phyloP scores from a whole-genome alignment of 2,329 filamentous ascomycete genomes.

The Paraphaeosphaeria minitans region DNA sequence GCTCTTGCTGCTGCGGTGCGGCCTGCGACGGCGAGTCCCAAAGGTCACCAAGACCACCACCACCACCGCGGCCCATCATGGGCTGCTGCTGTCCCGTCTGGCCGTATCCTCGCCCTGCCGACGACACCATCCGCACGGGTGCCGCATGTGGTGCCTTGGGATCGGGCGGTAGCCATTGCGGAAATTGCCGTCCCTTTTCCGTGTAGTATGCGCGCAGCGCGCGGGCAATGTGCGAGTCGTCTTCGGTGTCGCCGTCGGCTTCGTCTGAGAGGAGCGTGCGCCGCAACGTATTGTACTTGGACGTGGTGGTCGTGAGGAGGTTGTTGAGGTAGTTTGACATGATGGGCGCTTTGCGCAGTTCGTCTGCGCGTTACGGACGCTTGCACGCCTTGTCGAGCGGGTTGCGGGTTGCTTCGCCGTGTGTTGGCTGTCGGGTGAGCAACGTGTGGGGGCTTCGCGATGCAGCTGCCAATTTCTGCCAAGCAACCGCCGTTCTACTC shows the following conservation, averaged over 20 bases:
- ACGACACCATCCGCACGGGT: conserved; percentile 58
- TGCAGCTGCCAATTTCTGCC: conserved; percentile 1
- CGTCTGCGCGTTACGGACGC: background rate
- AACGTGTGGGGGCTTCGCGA: background rate
- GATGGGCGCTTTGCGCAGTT: background rate
- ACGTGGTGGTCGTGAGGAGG: conserved; percentile 62
- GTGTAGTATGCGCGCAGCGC: conserved; percentile 91
- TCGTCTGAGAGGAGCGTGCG: conserved; percentile 69
- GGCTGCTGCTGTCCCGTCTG: conserved; percentile 26
- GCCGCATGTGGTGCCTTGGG: conserved; percentile 71
- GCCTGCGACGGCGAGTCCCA: conserved; percentile 57
- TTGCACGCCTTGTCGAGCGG: background rate
- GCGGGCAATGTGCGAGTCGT: conserved; percentile 93
- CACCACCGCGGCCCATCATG: conserved; percentile 41
- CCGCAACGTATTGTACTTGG: conserved; percentile 63
- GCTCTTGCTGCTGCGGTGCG: conserved; percentile 45
- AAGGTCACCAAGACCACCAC: conserved; percentile 58
- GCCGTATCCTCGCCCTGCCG: conserved; percentile 42
- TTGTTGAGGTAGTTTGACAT: conserved; percentile 79
- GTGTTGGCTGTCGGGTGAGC: background rate
- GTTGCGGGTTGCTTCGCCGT: background rate
- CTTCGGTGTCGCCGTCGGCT: conserved; percentile 65
- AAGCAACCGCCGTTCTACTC: conserved; percentile 8
- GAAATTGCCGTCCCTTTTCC: conserved; percentile 82
- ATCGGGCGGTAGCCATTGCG: conserved; percentile 86